Conservation (phyloP, 1,284 basidiomycete genomes). For the Ustilago loliicola region DNA sequence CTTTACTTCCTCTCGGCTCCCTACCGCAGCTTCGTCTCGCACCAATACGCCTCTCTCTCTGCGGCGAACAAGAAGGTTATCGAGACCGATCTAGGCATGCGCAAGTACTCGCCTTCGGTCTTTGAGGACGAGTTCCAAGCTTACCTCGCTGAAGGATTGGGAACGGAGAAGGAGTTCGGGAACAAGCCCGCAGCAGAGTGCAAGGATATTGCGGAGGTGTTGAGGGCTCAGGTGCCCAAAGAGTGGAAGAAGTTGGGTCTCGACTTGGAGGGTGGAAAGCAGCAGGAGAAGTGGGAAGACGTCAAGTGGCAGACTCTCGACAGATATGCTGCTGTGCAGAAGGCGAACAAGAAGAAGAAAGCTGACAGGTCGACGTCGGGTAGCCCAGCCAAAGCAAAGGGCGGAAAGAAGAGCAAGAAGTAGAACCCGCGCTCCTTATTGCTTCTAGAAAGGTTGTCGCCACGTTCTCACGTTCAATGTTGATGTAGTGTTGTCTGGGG, state of each 20-base stretch:
- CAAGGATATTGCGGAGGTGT: conserved; percentile 33
- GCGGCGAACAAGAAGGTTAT: conserved; percentile 48
- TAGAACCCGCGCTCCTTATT: background rate
- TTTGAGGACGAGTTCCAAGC: conserved; percentile 66
- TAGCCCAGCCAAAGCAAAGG: conserved; percentile 19
- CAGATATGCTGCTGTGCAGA: conserved; percentile 44
- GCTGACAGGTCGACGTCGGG: background rate
- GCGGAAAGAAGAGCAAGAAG: conserved; percentile 41
- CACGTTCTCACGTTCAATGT: background rate
- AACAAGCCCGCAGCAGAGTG: conserved; percentile 56
- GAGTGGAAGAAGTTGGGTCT: conserved; percentile 47
- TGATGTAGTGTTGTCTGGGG: background rate
- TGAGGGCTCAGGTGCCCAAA: conserved; percentile 26
- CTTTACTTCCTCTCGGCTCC: conserved; percentile 60
- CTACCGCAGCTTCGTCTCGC: conserved; percentile 48
- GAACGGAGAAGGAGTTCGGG: conserved; percentile 56
- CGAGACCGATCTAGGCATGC: conserved; percentile 58
- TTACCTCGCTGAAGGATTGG: conserved; percentile 59
- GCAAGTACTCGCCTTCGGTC: conserved; percentile 59
- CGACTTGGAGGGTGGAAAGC: conserved; percentile 21
- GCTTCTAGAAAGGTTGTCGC: background rate
- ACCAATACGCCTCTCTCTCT: conserved; percentile 44
- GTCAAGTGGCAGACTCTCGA: conserved; percentile 50
- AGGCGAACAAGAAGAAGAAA: conserved; percentile 31
- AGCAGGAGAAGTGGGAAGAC: conserved; percentile 43